Percentiles rank a stretch among this genome's conserved stretches.
Conservation (phyloP, 2,329 filamentous ascomycete genomes). For the Cordyceps javanica region DNA sequence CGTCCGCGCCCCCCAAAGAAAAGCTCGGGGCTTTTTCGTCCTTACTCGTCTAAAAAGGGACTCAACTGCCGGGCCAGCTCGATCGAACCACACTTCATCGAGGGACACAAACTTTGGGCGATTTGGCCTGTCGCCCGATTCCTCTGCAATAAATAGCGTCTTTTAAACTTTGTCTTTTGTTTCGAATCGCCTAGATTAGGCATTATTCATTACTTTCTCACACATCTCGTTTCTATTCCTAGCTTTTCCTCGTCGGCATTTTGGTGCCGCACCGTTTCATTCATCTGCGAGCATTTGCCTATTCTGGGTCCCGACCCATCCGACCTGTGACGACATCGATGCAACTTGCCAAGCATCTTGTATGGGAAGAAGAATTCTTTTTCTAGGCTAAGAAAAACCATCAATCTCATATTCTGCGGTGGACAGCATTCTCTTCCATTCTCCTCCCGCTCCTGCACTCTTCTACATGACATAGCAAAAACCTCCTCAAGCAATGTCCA, state of each 20-base stretch:
- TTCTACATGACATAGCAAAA: conserved; percentile 1
- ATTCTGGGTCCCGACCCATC: conserved; percentile 5
- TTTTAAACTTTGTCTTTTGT: not conserved
- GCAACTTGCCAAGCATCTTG: not conserved
- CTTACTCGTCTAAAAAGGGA: too few species aligned
- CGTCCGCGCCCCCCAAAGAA: not conserved
- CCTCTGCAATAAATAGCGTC: not conserved
- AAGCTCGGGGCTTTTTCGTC: not conserved
- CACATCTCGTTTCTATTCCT: not conserved
- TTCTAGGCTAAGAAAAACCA: not conserved
- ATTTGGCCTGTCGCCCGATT: not conserved
- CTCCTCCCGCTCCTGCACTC: not conserved
- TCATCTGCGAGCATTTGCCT: not conserved
- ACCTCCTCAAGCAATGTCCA: not conserved
- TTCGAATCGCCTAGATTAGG: not conserved
- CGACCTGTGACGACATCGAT: conserved; percentile 8
- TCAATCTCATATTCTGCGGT: not conserved
- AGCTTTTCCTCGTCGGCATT: not conserved
- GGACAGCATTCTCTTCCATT: too few species aligned
- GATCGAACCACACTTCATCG: not conserved
- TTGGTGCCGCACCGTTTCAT: not conserved
- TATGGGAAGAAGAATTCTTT: not conserved
- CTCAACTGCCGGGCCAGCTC: not conserved
- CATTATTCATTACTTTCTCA: not conserved
- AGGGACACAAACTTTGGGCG: not conserved